Base-by-base conservation (phyloP, 2,329 filamentous ascomycete genomes). In the Trichoderma endophyticum region DNA sequence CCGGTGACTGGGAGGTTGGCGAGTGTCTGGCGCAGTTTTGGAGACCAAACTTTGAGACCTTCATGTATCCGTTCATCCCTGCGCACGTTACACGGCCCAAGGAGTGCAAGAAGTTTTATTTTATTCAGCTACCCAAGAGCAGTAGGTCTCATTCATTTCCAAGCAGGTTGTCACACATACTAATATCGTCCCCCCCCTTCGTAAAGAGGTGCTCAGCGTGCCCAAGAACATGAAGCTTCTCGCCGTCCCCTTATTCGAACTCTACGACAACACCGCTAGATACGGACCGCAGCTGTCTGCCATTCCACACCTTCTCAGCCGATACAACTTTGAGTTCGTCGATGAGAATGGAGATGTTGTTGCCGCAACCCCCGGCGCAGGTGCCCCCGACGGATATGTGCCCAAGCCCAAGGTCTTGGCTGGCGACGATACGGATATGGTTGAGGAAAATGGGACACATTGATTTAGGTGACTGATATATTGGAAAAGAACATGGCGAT, bases 161-260 rank as follows among this genome's bases (percentile, higher is more conserved):
- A 4, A 15, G 43, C 32, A 30, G 26, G 21, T 21, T 39, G 57
- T 34, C 24, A 15, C 34, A 64, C 32, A 12, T 26, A 18, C 66
- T 69, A 26, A 71, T 39, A 4, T 43, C 18, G 26, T 59, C 65
- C 69, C 57, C 73, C 73, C 68, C 63, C 65, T 39, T 36, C 71
- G 80, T 97, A 63, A 28, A 71, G 94, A 98, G 84, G 93, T 98
- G 15, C 88, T 99, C 57, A 97, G 93, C 78, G 96, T 99, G 9
- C 96, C 96, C 0, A 99, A 99, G 85, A 99, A 99, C 84, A 98
- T 99, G 96, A 99, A 99, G 82, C 90, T 99, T 28, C 91, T 99
- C 54, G 96, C 96, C 1, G 96, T 99, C 1, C 96, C 96, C 0
- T 87, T 99, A 1, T 98, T 98, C 83, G 96, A 99, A 84, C 90